Evolutionary conservation across 768 basidiomycete genomes (phyloP), one percentile per base, ranked within the genome.

Genomic region (Phaeotremella skinneri): DNA sequence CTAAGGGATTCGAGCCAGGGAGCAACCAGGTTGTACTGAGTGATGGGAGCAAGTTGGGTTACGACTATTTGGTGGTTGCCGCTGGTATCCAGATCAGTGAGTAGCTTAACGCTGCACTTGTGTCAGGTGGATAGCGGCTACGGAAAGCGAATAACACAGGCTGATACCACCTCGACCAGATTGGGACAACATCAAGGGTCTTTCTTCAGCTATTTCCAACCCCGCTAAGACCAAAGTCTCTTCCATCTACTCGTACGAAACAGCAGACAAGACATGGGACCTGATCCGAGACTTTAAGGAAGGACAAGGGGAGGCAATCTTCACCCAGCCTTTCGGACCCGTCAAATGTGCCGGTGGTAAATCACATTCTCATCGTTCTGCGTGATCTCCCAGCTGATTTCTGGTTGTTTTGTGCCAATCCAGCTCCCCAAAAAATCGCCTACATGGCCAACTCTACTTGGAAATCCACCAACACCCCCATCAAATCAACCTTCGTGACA

Each of bases 321-420:
- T 98, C 79, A 97, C 93, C 0, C 94, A 98, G 69, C 94, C 93
- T 32, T 84, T 87, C 14, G 91, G 93, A 16, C 79, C 90, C 25
- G 83, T 99, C 73, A 99, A 99, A 78, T 98, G 93, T 74, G 88
- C 92, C 7, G 80, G 79, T 27, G 79, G 71, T 73, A 50, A 61
- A 68, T 61, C 9, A 51, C 20, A 34, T 21, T 2, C 2, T 49
- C 23, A 14, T 14, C 6, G 26, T 14, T 23, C 3, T 29, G 14
- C n/a, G 21, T 47, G 16, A 1, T 31, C 4, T 21, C n/a, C 27
- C 23, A 20, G 39, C 16, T 31, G n/a, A 20, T 17, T 9, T 27
- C 20, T 37, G 49, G 29, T 51, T 14, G 52, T 32, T 4, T 13
- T 31, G 29, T 6, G 13, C n/a, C 14, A 3, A 3, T 11, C 2